A percentile compares a stretch with the other conserved stretches of the same genome.
Conservation (phyloP, 768 basidiomycete genomes). For the Mycena leptocephala region DNA sequence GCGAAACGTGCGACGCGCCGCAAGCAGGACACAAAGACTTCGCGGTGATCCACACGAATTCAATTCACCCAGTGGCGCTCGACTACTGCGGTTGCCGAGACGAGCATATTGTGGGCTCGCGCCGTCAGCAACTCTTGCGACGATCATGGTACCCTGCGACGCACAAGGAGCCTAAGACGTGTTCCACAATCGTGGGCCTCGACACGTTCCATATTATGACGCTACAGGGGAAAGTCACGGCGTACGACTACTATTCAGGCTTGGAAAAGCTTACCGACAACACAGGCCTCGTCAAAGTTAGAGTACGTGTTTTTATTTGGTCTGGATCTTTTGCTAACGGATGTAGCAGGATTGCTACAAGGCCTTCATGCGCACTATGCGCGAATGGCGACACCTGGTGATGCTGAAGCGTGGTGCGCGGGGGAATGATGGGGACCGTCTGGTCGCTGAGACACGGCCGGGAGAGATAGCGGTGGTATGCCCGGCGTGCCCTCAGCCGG, state of each 20-base stretch:
- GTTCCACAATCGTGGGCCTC: neutral
- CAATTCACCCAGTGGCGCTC: neutral
- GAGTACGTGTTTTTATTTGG: neutral
- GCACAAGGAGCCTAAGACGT: neutral
- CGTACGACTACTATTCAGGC: conserved; percentile 29
- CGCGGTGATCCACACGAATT: neutral
- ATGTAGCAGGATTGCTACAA: neutral
- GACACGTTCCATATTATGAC: conserved; percentile 10
- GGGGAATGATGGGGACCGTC: too few relatives aligned
- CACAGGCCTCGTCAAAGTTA: neutral
- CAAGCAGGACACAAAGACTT: neutral
- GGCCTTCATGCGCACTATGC: neutral
- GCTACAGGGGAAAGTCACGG: conserved; percentile 26
- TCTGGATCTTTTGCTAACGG: neutral
- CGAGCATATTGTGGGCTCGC: neutral
- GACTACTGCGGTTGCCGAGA: neutral
- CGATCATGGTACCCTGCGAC: neutral
- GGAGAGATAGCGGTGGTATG: too few relatives aligned
- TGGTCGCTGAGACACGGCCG: too few relatives aligned
- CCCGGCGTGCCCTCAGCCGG: too few relatives aligned
- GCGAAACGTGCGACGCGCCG: neutral
- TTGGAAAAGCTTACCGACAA: conserved; percentile 18
- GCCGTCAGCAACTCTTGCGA: neutral
- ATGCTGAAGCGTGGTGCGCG: too few relatives aligned
- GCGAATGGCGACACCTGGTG: neutral